Conservation (phyloP, 2,329 filamentous ascomycete species). For the Aspergillaceae sp. region DNA sequence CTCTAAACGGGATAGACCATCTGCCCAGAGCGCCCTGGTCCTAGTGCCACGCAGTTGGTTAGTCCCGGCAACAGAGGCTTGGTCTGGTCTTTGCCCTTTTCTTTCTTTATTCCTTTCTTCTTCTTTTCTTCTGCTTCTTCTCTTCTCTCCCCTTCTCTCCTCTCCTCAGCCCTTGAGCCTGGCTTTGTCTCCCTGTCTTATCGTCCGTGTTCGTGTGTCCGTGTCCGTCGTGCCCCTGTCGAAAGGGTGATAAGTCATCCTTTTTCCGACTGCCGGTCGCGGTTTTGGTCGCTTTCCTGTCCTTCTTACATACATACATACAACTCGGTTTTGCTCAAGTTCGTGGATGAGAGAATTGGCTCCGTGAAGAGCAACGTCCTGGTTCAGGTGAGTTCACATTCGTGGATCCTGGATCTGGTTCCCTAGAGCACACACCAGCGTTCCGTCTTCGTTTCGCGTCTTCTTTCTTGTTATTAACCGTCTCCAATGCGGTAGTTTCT, state of each 20-base stretch:
- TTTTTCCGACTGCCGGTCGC: neutral
- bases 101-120: constrained; percentile 4
- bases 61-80: constrained; percentile 6
- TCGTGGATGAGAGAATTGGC: neutral
- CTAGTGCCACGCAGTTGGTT: constrained; percentile 24
- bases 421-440: neutral
- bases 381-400: neutral
- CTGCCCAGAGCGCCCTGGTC: constrained; percentile 20
- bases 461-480: neutral
- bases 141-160: neutral
- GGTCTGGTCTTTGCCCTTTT: constrained; percentile 9
- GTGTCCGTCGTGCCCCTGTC: constrained; percentile 3
- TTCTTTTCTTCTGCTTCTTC: constrained; percentile 5
- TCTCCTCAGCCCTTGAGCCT: neutral
- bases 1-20: neutral
- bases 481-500: neutral
- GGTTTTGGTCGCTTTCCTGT: neutral
- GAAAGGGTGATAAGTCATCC: neutral
- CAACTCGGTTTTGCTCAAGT: too few species aligned
- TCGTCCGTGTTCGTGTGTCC: neutral
- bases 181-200: constrained; percentile 1
- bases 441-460: neutral
- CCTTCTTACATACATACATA: too few species aligned
- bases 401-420: neutral
- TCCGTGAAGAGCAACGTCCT: neutral